Evolutionary conservation across 2,329 filamentous ascomycete genomes (phyloP).

Genomic region (Epicoccum sorghinum): DNA sequence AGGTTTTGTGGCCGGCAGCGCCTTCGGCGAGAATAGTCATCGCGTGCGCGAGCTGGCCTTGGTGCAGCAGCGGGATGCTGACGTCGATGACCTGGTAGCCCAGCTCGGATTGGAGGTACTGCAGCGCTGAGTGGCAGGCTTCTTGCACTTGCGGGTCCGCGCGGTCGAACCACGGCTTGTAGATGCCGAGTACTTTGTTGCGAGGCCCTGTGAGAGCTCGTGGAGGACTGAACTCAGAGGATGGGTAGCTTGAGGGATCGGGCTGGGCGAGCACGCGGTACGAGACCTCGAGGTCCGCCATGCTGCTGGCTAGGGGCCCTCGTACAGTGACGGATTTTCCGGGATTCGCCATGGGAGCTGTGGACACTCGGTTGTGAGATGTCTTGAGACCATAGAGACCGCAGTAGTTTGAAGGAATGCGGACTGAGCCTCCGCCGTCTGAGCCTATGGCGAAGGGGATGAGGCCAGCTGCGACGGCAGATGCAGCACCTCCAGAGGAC

Average conservation of each 20-base stretch:
- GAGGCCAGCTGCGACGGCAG: constrained; percentile 71
- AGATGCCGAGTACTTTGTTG: constrained; percentile 72
- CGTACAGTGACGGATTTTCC: constrained; percentile 69
- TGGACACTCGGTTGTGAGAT: constrained; percentile 71
- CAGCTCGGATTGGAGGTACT: constrained; percentile 59
- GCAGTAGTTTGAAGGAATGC: constrained; percentile 77
- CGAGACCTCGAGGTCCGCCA: constrained; percentile 78
- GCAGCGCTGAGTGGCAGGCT: constrained; percentile 67
- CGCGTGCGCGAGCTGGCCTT: constrained; percentile 78
- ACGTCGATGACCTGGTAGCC: constrained; percentile 67
- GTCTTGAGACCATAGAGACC: constrained; percentile 84
- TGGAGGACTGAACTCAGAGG: constrained; percentile 66
- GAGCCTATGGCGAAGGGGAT: constrained; percentile 74
- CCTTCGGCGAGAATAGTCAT: constrained; percentile 79
- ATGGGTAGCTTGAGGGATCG: constrained; percentile 66
- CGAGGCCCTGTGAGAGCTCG: constrained; percentile 51
- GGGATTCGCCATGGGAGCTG: constrained; percentile 63
- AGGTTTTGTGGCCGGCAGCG: constrained; percentile 55
- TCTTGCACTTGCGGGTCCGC: constrained; percentile 68
- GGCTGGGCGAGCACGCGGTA: constrained; percentile 81
- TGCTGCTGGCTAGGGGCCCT: constrained; percentile 77
- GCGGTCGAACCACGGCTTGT: constrained; percentile 70
- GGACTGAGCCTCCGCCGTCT: constrained; percentile 77
- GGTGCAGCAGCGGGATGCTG: constrained; percentile 67
- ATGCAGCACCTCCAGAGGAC: constrained; percentile 78